Percentiles rank a stretch among this genome's conserved stretches.
phyloP scores from a whole-genome alignment of 1,284 basidiomycete genomes.

The Ceratobasidium sp. region DNA sequence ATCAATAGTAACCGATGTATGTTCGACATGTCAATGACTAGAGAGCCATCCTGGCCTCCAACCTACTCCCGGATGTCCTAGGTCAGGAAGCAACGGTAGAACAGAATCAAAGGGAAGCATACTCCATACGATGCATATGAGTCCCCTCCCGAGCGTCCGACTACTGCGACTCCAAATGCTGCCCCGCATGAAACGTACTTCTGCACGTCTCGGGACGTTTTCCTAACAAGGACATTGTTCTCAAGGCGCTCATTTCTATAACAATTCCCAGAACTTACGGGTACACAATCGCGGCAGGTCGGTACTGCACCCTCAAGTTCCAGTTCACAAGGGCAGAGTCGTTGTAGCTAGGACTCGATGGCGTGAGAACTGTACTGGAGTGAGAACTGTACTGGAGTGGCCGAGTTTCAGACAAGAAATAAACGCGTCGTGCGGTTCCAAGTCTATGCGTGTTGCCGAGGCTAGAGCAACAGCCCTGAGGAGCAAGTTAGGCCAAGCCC shows the following conservation, averaged over 20 bases:
- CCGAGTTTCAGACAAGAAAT: slow-evolving; percentile 7
- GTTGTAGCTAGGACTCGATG: slow-evolving; percentile 17
- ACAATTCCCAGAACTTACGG: slow-evolving; percentile 37
- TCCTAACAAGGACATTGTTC: slow-evolving; percentile 4
- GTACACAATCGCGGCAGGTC: slow-evolving; percentile 49
- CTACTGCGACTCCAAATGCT: slow-evolving; percentile 39
- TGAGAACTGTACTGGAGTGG: slow-evolving; percentile 6
- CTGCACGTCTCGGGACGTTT: slow-evolving; percentile 43
- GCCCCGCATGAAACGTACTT: slow-evolving; percentile 48
- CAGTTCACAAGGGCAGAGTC: slow-evolving; percentile 21
- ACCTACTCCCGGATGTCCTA: slow-evolving; percentile 1
- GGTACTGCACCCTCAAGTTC: slow-evolving; percentile 45
- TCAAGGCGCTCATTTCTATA: no score
- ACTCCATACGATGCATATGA: slow-evolving; percentile 50
- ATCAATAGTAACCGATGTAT: slow-evolving; percentile 47
- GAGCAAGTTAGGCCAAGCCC: not conserved
- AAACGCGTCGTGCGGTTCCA: not conserved
- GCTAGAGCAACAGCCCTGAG: slow-evolving; percentile 5
- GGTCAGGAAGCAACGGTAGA: not conserved
- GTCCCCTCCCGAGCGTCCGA: slow-evolving; percentile 50
- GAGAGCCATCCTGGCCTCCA: slow-evolving; percentile 47
- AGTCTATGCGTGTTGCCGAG: not conserved
- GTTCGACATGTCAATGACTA: slow-evolving; percentile 48
- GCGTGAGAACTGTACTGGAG: not conserved
- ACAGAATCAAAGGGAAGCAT: not conserved